Base-by-base conservation (phyloP, 257 asterid genomes). In the Solanum gandarillasii region DNA sequence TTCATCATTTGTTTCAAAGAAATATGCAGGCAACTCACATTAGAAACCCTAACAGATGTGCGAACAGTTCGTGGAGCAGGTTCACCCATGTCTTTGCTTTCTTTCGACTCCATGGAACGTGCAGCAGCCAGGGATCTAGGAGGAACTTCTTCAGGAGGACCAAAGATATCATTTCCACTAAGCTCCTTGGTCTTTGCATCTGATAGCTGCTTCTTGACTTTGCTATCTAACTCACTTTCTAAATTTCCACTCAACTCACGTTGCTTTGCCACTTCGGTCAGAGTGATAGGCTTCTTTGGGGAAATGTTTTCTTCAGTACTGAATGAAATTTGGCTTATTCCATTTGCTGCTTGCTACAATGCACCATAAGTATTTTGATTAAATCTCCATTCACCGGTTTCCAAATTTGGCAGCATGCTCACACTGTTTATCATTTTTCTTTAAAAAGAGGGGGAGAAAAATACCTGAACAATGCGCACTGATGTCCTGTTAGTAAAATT, bases 301-400 rank as follows among this genome's bases (percentile, higher is more conserved):
- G 98, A 94, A 87, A 95, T 46, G 55, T 36, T 90, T 90, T 96
- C 99, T 75, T 95, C 98, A 7, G 95, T 93, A 83, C 98, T 90
- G 89, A 96, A 96, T 71, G 98, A 95, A 88, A 96, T 96, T 94
- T 96, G 99, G 90, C 99, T 96, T 88, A 94, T 94, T 41, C 98
- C 98, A 76, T 89, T 93, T 85, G 98, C 93, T 90, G 97, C 95
- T 91, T 95, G 99, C 99, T 96, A 88, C 27, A 34, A 46, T 81
- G 67, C 68, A 46, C 38, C 25, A 34, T 8, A 81, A 46, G 29
- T 16, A 8, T 4, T 81, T 79, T 79, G 36, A 60, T 79, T 79
- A 79, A 79, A 79, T 43, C 25, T 29, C 36, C 25, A 25, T 79
- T 25, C 67, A 79, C 67, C 65, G 5, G n/a, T 43, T 81, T 29